Conservation (phyloP, 257 asterid genomes). For the Haberlea rhodopensis region DNA sequence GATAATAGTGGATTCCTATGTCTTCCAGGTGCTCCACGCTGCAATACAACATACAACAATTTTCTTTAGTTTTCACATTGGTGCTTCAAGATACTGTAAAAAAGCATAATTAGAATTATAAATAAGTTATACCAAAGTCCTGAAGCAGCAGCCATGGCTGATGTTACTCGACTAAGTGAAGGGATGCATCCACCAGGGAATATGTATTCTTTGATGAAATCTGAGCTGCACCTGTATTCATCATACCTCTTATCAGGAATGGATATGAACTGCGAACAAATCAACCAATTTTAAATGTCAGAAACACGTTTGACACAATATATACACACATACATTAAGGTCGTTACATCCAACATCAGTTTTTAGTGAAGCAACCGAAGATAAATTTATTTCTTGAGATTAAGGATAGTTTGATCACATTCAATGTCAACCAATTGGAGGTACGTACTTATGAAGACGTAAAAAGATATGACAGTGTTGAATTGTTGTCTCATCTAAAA, state of each 20-base stretch:
- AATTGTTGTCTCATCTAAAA: too few species aligned
- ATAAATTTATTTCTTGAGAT: not conserved
- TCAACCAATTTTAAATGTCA: not conserved
- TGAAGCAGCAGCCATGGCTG: constrained; percentile 57
- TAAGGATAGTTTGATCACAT: not conserved
- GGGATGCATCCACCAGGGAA: constrained; percentile 71
- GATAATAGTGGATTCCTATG: constrained; percentile 52
- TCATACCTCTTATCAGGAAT: constrained; percentile 58
- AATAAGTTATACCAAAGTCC: constrained; percentile 42
- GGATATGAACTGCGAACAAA: constrained; percentile 40
- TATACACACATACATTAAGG: too few species aligned
- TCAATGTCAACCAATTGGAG: not conserved
- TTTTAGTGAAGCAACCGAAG: not conserved
- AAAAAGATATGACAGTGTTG: not conserved
- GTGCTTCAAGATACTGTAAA: not conserved
- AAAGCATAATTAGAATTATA: not conserved
- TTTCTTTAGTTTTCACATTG: not conserved
- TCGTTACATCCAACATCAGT: not conserved
- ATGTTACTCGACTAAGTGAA: constrained; percentile 51
- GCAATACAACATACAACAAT: constrained; percentile 19
- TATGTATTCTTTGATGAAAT: constrained; percentile 59
- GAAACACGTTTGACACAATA: not conserved
- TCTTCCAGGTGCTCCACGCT: constrained; percentile 55
- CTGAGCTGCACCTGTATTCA: constrained; percentile 58
- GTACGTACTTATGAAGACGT: not conserved